Conservation (phyloP, 441 rosid genomes). For the Theobroma grandiflorum region DNA sequence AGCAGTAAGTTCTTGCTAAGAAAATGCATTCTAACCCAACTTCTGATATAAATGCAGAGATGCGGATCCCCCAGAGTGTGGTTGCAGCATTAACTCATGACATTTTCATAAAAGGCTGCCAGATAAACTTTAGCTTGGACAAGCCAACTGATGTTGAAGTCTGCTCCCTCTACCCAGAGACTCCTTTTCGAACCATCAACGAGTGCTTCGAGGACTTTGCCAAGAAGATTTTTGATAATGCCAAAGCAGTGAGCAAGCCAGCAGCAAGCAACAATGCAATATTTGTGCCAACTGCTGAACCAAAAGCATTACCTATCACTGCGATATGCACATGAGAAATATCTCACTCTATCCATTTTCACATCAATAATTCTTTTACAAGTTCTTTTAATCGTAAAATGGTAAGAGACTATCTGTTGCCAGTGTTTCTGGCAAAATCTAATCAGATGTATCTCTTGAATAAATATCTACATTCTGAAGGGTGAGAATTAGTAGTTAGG, state of each 20-base stretch:
- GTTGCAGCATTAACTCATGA: conserved; percentile 61
- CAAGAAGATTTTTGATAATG: conserved; percentile 27
- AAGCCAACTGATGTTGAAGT: conserved; percentile 41
- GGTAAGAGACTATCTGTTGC: neutral
- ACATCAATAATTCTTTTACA: neutral
- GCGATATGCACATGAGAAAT: conserved; percentile 36
- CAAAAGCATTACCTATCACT: conserved; percentile 38
- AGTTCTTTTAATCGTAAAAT: neutral
- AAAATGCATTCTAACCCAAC: neutral
- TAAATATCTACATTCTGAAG: neutral
- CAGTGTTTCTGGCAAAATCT: neutral
- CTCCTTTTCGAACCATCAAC: conserved; percentile 37
- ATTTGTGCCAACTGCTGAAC: conserved; percentile 25
- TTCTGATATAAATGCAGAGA: conserved; percentile 35
- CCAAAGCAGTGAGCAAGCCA: conserved; percentile 22
- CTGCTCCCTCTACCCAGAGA: conserved; percentile 44
- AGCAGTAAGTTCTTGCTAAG: neutral
- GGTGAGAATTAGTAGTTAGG: neutral
- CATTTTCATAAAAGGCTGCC: conserved; percentile 57
- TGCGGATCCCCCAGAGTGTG: conserved; percentile 45
- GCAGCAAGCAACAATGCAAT: conserved; percentile 8
- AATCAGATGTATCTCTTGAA: neutral
- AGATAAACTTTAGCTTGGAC: conserved; percentile 42
- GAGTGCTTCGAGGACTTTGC: conserved; percentile 49
- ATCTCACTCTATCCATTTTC: neutral